Base-by-base conservation (phyloP, 495 filamentous ascomycete species). In the Aspergillus bridgeri region DNA sequence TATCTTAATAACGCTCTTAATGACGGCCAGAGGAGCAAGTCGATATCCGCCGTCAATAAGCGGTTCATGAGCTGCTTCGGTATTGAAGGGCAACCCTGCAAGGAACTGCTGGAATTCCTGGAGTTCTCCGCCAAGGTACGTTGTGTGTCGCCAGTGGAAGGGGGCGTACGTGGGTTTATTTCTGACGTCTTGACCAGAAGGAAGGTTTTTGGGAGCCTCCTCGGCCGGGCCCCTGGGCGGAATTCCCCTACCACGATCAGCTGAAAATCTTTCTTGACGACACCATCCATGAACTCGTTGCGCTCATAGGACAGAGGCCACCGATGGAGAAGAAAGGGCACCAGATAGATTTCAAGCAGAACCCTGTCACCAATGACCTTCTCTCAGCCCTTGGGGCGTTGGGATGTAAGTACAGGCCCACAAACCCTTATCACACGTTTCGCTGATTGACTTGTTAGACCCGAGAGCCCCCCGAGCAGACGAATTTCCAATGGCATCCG, bases 21-120 rank as follows among this genome's bases (percentile, higher is more conserved):
- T 27, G 70, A 78, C 42, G 52, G 64, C 7, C 61, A 69, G 51
- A 61, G 68, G 27, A 74, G 76, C 38, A 84, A 83, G 65, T 62
- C 70, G 20, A 89, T 93, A 54, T 80, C 83, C 4, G 77, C 79
- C 15, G 71, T 81, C 7, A 92, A 92, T 70, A 92, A 90, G 68
- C 81, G 80, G 17, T 95, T 90, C 62, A 74, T 82, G 51, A 75
- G 86, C 15, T 81, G 84, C 43, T 88, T 92, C 66, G 88, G 89
- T 15, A 55, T 75, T 11, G 69, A 75, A 24, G 75, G 75, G 22
- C 71, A 70, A 22, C 77, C 83, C 18, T 89, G 89, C 65, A 74
- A 82, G 55, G 72, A 80, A 29, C 63, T 92, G 33, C 75, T 92
- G 38, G 76, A 77, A 49, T 84, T 81, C 42, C 68, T 92, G 3